Base-by-base conservation (phyloP, 768 basidiomycete genomes). In the Lactarius pseudohatsudake region DNA sequence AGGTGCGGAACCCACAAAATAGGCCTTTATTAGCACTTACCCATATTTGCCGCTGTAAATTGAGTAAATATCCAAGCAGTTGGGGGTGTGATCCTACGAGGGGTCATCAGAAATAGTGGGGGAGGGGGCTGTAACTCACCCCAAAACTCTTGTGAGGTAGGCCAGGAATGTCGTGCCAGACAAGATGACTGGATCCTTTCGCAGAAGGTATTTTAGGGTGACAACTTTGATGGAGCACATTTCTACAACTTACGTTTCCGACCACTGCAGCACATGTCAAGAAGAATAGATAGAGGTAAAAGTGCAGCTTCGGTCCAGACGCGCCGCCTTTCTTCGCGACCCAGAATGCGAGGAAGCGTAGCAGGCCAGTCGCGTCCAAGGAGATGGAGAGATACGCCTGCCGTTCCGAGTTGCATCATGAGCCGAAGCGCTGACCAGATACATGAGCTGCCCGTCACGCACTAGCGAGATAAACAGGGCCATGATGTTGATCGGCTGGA, bases 401-500 rank as follows among this genome's bases (percentile, higher is more conserved):
- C 20, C 30, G 30, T 8, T 30, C 20, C 16, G 11, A 50, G 47
- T 11, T 11, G 26, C 26, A 20, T 34, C 20, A 43, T 38, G 32
- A 57, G 28, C 43, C 55, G 30, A 50, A 58, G n/a, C 36, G 22
- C n/a, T 3, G 53, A 22, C 40, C 18, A 16, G 40, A 62, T 20
- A 30, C 30, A 20, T 2, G 13, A n/a, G 11, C 22, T n/a, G 18
- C 34, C 6, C 7, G 38, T 16, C 62, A 79, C 72, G 47, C 53
- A 77, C 94, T 58, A 97, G 81, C 3, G 91, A 92, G 71, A 94
- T 87, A 78, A 98, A 98, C 1, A 98, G 79, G 30, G 93, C 92
- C 75, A 98, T 85, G 69, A 98, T 95, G 74, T 97, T 92, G 73
- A 95, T 92, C 0, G 96, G 96, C 70, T 90, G 85, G 30, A 98